Evolutionary conservation across 2,329 filamentous ascomycete genomes (phyloP), one percentile per base, ranked within the genome.

Genomic region (Calonectria pteridis): DNA sequence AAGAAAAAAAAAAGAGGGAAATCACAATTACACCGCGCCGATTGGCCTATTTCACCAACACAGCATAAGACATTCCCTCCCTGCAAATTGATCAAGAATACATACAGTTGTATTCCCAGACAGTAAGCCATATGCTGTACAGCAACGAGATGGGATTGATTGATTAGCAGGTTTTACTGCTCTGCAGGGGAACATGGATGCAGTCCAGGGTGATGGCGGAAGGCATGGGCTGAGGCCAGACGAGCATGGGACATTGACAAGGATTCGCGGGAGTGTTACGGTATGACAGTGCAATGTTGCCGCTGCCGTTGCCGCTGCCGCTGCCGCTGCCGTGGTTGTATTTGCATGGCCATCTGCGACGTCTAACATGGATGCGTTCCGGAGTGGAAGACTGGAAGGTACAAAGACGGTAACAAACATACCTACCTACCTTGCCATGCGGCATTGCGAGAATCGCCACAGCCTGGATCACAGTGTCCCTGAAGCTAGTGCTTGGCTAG

Each of bases 61-160:
- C 37, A 31, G 20, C 73, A 68, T 72, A 65, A 69, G 43, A 74
- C 75, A 74, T 73, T 72, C 46, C 69, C 50, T 40, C 59, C 70
- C 51, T 26, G 37, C 51, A 69, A 69, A 35, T 75, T 18, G 62
- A 46, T 58, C 62, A 65, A 73, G 77, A n/a, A n/a, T n/a, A 26
- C n/a, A 59, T 23, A 26, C 49, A 40, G 70, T 23, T 20, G 65
- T 65, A 50, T 26, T 63, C 65, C 58, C 58, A 16, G 53, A 63
- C 53, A 40, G 51, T 63, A 35, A 26, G 35, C 37, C 37, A 35
- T 33, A 58, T n/a, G 51, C 67, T 23, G 43, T n/a, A 66, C 10
- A 40, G 37, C 35, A 29, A 69, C 50, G 49, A 28, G 35, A 62
- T 67, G 51, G 49, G 35, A 35, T 63, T 50, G 55, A 64, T 65